Conservation (phyloP, 352 stramenopile genomes). For the Phytophthora sansomeana region DNA sequence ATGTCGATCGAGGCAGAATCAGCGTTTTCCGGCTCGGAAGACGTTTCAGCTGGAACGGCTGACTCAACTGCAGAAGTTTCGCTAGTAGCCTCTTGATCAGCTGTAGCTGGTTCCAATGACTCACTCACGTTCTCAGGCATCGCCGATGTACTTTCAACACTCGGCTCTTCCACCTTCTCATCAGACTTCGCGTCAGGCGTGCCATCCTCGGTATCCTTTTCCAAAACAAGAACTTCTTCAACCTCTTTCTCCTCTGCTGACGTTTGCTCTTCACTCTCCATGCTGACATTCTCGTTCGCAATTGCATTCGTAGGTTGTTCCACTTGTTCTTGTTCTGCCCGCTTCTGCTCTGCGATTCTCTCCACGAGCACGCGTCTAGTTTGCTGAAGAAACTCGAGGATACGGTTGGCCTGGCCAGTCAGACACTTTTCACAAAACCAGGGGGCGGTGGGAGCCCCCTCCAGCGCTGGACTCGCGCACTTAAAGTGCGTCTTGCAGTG, state of each 20-base stretch:
- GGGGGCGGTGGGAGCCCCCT: slow-evolving; percentile 28
- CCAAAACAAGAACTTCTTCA: not conserved
- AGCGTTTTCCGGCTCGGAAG: slow-evolving; percentile 9
- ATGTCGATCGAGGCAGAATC: slow-evolving; percentile 4
- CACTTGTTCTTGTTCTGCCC: not conserved
- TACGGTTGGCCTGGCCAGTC: slow-evolving; percentile 57
- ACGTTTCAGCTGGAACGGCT: not conserved
- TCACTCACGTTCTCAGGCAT: slow-evolving; percentile 9
- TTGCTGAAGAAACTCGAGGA: slow-evolving; percentile 76
- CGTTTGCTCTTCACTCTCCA: slow-evolving; percentile 14
- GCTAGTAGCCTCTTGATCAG: slow-evolving; percentile 1
- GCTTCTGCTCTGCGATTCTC: slow-evolving; percentile 39
- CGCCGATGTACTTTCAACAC: slow-evolving; percentile 1
- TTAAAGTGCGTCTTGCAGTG: slow-evolving; percentile 67
- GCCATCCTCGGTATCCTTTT: slow-evolving; percentile 6
- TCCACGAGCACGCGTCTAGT: slow-evolving; percentile 61
- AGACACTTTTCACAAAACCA: slow-evolving; percentile 75
- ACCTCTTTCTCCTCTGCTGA: slow-evolving; percentile 13
- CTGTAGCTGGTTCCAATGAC: not conserved
- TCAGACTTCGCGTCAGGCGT: not conserved
- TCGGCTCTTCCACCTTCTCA: slow-evolving; percentile 5
- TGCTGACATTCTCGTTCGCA: slow-evolving; percentile 9
- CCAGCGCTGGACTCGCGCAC: slow-evolving; percentile 49
- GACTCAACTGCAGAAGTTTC: slow-evolving; percentile 1
- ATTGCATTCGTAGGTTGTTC: not conserved